Evolutionary conservation across 805 yeast genomes (phyloP).

Genomic region (Vanderwaltozyma verrucispora): DNA sequence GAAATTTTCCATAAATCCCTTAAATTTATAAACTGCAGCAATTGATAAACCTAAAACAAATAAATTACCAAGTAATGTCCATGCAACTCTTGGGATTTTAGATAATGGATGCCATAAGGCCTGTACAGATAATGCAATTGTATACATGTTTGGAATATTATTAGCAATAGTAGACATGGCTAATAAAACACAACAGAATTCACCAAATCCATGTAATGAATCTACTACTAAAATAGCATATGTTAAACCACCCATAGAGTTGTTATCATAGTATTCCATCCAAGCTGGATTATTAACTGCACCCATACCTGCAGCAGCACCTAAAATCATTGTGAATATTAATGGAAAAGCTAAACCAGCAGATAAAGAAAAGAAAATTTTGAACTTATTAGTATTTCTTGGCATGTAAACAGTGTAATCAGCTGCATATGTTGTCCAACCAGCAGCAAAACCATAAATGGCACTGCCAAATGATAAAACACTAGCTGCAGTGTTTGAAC

Average conservation of each 20-base stretch:
- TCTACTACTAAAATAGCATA: conserved; percentile 67
- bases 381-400: conserved; percentile 43
- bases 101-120: conserved; percentile 66
- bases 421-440: conserved; percentile 92
- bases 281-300: conserved; percentile 36
- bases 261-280: conserved; percentile 37
- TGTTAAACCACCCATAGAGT: conserved; percentile 72
- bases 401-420: conserved; percentile 88
- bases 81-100: conserved; percentile 66
- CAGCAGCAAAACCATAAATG: conserved; percentile 80
- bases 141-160: conserved; percentile 89
- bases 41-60: conserved; percentile 76
- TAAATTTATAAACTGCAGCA: conserved; percentile 73
- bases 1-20: conserved; percentile 64
- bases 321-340: conserved; percentile 61
- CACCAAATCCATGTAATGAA: conserved; percentile 78
- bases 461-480: conserved; percentile 77
- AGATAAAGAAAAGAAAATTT: conserved; percentile 52
- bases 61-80: conserved; percentile 71
- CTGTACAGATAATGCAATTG: conserved; percentile 78
- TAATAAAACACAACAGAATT: conserved; percentile 74
- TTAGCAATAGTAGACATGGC: conserved; percentile 82
- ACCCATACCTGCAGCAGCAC: conserved; percentile 79
- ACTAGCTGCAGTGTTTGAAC: conserved; percentile 60
- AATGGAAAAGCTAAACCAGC: conserved; percentile 58